phyloP scores from a whole-genome alignment of 225 moss, liverwort and hornwort genomes.

The Polytrichum commune region DNA sequence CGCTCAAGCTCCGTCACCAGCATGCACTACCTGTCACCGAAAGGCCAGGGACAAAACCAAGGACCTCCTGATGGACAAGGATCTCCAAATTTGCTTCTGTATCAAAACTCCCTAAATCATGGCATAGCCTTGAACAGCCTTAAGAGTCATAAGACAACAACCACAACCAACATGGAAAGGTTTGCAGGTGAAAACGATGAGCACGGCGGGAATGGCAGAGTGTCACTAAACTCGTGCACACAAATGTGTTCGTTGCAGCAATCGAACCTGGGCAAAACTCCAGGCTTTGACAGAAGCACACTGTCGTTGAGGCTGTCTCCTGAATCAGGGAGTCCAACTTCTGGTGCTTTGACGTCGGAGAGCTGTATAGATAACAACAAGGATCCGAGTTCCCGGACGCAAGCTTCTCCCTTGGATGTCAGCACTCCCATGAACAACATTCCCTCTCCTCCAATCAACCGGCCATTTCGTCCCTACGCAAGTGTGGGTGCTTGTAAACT shows the following conservation, averaged over 20 bases:
- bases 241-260: constrained; percentile 57
- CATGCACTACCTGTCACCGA: constrained; percentile 83
- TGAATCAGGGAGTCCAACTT: constrained; percentile 89
- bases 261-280: constrained; percentile 49
- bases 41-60: constrained; percentile 36
- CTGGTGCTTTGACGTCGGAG: constrained; percentile 81
- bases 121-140: constrained; percentile 47
- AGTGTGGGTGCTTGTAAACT: constrained; percentile 87
- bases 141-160: constrained; percentile 25
- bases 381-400: constrained; percentile 48
- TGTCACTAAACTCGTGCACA: constrained; percentile 54
- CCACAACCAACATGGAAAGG: constrained; percentile 50
- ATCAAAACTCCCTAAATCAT: constrained; percentile 58
- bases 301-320: constrained; percentile 79
- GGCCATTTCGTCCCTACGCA: constrained; percentile 92
- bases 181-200: constrained; percentile 64
- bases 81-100: constrained; percentile 44
- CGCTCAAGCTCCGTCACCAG: constrained; percentile 92
- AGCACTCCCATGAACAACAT: constrained; percentile 43
- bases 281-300: constrained; percentile 57
- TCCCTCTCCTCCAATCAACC: constrained; percentile 33
- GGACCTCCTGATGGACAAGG: constrained; percentile 41
- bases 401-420: constrained; percentile 51
- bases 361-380: constrained; percentile 75
- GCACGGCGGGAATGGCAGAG: constrained; percentile 50